phyloP scores from a whole-genome alignment of 805 yeast genomes.

The Sungouiella thailandica region DNA sequence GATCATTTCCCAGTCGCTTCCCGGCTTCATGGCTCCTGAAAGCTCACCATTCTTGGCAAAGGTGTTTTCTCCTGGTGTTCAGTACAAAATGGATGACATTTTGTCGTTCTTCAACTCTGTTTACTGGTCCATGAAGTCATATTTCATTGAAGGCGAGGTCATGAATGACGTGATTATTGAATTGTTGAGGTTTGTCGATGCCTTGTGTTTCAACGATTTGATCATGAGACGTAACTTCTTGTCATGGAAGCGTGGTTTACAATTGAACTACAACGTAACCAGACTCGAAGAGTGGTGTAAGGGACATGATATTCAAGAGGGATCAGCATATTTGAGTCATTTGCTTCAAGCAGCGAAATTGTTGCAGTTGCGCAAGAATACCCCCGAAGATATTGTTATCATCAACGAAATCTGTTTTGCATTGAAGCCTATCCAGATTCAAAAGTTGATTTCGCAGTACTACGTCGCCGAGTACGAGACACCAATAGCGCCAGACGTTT shows the following conservation, averaged over 20 bases:
- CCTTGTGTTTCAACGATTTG: slow-evolving; percentile 90
- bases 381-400: slow-evolving; percentile 83
- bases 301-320: slow-evolving; percentile 85
- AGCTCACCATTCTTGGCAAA: slow-evolving; percentile 76
- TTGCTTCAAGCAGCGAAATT: slow-evolving; percentile 90
- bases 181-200: slow-evolving; percentile 80
- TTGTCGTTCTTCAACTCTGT: slow-evolving; percentile 84
- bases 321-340: slow-evolving; percentile 77
- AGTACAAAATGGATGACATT: slow-evolving; percentile 91
- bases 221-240: slow-evolving; percentile 91
- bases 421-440: slow-evolving; percentile 91
- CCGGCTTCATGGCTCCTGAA: slow-evolving; percentile 91
- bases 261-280: slow-evolving; percentile 92
- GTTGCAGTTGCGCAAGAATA: slow-evolving; percentile 84
- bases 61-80: slow-evolving; percentile 66
- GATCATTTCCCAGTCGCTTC: slow-evolving; percentile 88
- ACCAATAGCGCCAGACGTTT: slow-evolving; percentile 79
- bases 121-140: slow-evolving; percentile 89
- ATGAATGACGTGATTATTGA: slow-evolving; percentile 81
- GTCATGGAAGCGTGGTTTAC: slow-evolving; percentile 97
- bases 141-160: slow-evolving; percentile 79
- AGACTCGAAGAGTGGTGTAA: slow-evolving; percentile 98
- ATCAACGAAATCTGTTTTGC: slow-evolving; percentile 94
- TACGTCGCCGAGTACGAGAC: slow-evolving; percentile 91
- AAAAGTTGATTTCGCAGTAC: slow-evolving; percentile 84